Base-by-base conservation (phyloP, 306 rosid genomes). In the Castanopsis chinensis region DNA sequence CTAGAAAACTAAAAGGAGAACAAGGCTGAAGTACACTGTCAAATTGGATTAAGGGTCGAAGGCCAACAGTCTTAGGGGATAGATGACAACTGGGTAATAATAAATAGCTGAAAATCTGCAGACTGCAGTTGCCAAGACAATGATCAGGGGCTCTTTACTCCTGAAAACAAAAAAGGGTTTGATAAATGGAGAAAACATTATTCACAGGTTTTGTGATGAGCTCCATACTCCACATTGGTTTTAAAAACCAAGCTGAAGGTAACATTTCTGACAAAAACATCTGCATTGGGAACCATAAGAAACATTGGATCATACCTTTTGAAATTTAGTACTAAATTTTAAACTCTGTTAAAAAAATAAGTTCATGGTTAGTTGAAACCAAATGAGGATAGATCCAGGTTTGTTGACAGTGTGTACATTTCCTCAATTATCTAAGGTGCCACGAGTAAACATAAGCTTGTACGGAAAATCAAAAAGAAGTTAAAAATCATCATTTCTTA, bases 191-290 rank as follows among this genome's bases (percentile, higher is more conserved):
- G 78, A 55, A 28, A 30, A 72, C 6, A 3, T 19, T 37, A 8
- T 43, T 25, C 70, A 75, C 41, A 43, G 43, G 23, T 71, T 71
- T 51, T 69, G 65, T 33, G 55, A 75, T 73, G 75, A 54, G 75
- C 56, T 55, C 49, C 28, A 21, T 59, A 49, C 60, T 78, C 72
- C 77, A 20, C 7, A 37, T 18, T 35, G 51, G 18, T 69, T 41
- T 6, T 25, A 13, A 63, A 49, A 60, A 18, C 27, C 53, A 69
- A 18, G 19, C 76, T 35, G 17, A 73, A 78, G 61, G 63, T 35
- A 79, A 63, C 25, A 14, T 72, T 53, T 53, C 61, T 37, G 58
- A 37, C 11, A 51, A 80, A 77, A 69, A 43, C 60, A 67, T 41
- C 64, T 27, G 43, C 70, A 64, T 23, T 49, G 74, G 53, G 73